Conservation (phyloP, 352 stramenopile species). For the Poterioochromonas sp. region DNA sequence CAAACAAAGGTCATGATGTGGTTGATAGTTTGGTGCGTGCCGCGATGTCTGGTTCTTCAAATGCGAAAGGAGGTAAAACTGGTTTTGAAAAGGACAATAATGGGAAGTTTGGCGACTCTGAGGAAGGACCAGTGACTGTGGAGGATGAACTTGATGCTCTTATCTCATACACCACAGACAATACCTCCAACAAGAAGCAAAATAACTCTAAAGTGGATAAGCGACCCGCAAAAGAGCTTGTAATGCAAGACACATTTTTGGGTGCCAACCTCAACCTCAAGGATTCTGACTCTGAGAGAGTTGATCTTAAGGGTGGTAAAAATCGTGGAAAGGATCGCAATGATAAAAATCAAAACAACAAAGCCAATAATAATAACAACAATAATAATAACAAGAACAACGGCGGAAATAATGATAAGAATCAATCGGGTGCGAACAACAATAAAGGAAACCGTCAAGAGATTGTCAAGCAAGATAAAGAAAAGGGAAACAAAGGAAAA, state of each 20-base stretch:
- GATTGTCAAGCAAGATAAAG: not conserved
- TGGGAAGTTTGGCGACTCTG: not conserved
- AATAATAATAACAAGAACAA: no score
- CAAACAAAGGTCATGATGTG: not conserved
- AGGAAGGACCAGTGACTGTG: not conserved
- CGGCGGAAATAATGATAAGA: not conserved
- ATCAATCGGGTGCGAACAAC: not conserved
- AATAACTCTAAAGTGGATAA: not conserved
- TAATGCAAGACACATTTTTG: not conserved
- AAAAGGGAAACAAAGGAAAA: not conserved
- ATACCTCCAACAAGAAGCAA: not conserved
- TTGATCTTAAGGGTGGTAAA: not conserved
- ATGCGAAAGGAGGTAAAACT: not conserved
- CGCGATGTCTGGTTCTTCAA: not conserved
- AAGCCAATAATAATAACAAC: no score
- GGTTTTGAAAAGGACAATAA: not conserved
- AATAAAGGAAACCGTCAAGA: not conserved
- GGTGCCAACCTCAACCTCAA: not conserved
- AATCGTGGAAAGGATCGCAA: not conserved
- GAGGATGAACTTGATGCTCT: not conserved
- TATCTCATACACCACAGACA: not conserved
- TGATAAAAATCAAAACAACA: not conserved
- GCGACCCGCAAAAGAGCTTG: not conserved
- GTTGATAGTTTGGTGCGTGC: not conserved
- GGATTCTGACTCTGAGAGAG: not conserved